Evolutionary conservation across 495 filamentous ascomycete species (phyloP).

Genomic region (Staphylotrichum tortipilum): DNA sequence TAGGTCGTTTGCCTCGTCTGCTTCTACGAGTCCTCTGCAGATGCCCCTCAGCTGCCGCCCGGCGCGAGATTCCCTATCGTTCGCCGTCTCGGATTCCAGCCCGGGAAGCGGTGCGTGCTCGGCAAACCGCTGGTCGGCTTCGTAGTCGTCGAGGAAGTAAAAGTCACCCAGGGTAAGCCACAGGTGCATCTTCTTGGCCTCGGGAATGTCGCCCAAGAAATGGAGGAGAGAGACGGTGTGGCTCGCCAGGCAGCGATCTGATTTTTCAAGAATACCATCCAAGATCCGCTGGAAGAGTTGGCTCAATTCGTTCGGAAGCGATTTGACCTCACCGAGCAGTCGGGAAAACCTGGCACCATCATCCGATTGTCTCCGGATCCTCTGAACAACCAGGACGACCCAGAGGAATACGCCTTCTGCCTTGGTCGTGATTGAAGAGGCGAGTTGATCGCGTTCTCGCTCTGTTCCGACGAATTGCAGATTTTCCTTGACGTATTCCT

Average conservation of each 20-base stretch:
- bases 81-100: not conserved
- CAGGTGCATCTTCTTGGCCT: not conserved
- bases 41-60: not conserved
- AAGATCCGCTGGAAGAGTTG: not conserved
- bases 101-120: not conserved
- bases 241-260: not conserved
- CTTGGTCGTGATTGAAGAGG: not conserved
- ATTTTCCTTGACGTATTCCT: constrained; percentile 17
- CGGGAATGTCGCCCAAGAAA: not conserved
- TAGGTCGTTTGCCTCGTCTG: no score
- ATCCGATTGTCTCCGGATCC: not conserved
- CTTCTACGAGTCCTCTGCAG: not conserved
- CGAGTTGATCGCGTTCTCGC: not conserved
- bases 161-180: not conserved
- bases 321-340: not conserved
- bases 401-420: constrained; percentile 13
- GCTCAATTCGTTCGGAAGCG: not conserved
- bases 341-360: not conserved
- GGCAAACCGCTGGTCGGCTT: not conserved
- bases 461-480: constrained; percentile 14
- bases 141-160: not conserved
- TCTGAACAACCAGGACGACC: constrained; percentile 4
- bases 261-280: not conserved
- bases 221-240: not conserved
- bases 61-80: not conserved